Evolutionary conservation across 2,329 filamentous ascomycete species (phyloP).

Genomic region (Dactylellina sp.): DNA sequence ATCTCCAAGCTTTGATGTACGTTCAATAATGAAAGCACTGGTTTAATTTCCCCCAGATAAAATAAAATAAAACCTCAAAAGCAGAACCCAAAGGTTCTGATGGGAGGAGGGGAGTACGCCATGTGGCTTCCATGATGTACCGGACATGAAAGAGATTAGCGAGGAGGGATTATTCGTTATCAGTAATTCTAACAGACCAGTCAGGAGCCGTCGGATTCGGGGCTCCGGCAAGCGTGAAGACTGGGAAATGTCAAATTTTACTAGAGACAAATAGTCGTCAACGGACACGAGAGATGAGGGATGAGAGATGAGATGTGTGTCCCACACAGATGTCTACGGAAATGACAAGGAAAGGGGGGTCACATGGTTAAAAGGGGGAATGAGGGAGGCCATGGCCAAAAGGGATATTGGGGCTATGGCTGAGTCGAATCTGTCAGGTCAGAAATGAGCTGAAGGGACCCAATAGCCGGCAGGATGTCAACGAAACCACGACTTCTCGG

Average conservation of each 20-base stretch:
- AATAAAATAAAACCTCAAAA: background rate
- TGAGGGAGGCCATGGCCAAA: slow-evolving; percentile 36
- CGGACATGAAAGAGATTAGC: slow-evolving; percentile 40
- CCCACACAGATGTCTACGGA: background rate
- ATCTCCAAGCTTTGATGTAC: slow-evolving; percentile 11
- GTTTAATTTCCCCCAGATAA: slow-evolving; percentile 38
- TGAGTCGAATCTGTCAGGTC: slow-evolving; percentile 56
- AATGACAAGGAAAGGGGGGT: slow-evolving; percentile 8
- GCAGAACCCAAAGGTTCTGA: too few species aligned
- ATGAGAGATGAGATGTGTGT: background rate
- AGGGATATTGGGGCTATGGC: slow-evolving; percentile 52
- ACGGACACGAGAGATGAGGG: background rate
- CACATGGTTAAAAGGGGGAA: slow-evolving; percentile 26
- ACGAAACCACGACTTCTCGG: slow-evolving; percentile 23
- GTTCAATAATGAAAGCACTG: background rate
- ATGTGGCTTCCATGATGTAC: slow-evolving; percentile 38
- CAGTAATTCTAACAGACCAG: slow-evolving; percentile 11
- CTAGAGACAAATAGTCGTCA: background rate
- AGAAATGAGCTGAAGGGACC: slow-evolving; percentile 56
- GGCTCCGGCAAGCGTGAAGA: background rate
- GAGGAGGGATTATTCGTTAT: slow-evolving; percentile 38
- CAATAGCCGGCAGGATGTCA: slow-evolving; percentile 38
- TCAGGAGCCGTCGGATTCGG: slow-evolving; percentile 15
- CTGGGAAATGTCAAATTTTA: slow-evolving; percentile 17
- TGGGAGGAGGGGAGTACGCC: slow-evolving; percentile 18